A percentile compares a stretch with the other conserved stretches of the same genome.
Conservation (phyloP, 805 yeast species). For the Kazachstania bromeliacearum region DNA sequence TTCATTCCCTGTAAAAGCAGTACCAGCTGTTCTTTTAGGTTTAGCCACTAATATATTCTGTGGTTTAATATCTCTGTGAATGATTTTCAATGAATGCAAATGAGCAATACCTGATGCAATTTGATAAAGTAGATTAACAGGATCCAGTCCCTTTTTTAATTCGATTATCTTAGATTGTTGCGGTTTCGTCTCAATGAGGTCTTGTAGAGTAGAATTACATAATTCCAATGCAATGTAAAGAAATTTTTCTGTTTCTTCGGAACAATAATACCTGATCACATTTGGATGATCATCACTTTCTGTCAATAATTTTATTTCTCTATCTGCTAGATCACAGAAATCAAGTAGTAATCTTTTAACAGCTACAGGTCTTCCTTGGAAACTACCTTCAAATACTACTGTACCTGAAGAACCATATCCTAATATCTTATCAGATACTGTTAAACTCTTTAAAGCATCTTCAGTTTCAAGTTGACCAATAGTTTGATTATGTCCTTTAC, state of each 20-base stretch:
- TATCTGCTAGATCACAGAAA: constrained; percentile 88
- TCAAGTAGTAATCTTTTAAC: constrained; percentile 89
- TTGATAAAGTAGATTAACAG: constrained; percentile 51
- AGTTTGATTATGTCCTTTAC: constrained; percentile 4
- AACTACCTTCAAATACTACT: constrained; percentile 80
- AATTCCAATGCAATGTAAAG: constrained; percentile 87
- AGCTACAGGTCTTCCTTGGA: constrained; percentile 91
- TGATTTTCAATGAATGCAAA: constrained; percentile 80
- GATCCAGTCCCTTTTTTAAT: constrained; percentile 36
- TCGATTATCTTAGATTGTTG: constrained; percentile 25
- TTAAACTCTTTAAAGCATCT: constrained; percentile 39
- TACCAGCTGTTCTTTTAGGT: constrained; percentile 35
- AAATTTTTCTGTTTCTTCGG: constrained; percentile 82
- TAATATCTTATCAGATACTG: constrained; percentile 62
- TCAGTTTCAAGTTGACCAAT: constrained; percentile 15
- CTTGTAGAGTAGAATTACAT: constrained; percentile 84
- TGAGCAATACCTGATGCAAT: constrained; percentile 79
- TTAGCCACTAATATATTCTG: constrained; percentile 84
- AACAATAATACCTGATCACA: constrained; percentile 85
- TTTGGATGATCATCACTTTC: constrained; percentile 97
- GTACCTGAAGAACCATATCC: constrained; percentile 98
- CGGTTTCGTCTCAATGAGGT: constrained; percentile 52
- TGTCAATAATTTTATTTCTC: constrained; percentile 76
- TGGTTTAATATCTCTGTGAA: constrained; percentile 91
- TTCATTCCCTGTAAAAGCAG: constrained; percentile 14